Base-by-base conservation (phyloP, 2,329 filamentous ascomycete genomes). In the Endocalyx cinctus region DNA sequence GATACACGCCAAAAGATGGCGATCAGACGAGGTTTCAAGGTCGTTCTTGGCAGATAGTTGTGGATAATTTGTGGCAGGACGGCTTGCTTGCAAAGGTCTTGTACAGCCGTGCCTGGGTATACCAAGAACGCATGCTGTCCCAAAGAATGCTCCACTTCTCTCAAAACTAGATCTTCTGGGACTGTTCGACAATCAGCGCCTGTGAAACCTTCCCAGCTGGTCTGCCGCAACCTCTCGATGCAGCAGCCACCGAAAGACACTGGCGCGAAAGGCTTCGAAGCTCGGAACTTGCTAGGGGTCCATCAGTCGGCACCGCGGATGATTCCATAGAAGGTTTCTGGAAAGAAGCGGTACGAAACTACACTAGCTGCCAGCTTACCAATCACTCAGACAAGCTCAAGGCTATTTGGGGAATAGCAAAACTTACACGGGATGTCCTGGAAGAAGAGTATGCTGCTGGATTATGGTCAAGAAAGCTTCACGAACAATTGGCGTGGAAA, bases 181-280 rank as follows among this genome's bases (percentile, higher is more conserved):
- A 27, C 11, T 27, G 26, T 27, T 27, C 26, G 15, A 27, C 26
- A 16, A 27, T 27, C 10, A 27, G 26, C 12, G 26, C 26, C 6
- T 27, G 26, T n/a, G 26, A 27, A 16, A 16, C 17, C 6, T 27
- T 27, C 26, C 26, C 26, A 10, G n/a, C 26, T 16, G 26, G 26
- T 27, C 26, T 27, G 17, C 26, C 26, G 12, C 26, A 27, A 10
- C 26, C 26, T 27, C 26, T 27, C 13, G 26, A 27, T 27, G 17
- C 26, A 6, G 26, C 14, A 27, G 26, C 26, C 10, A 27, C 26
- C 26, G 26, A 27, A 16, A 14, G 26, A 10, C 26, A 27, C 11
- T 27, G 26, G 26, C 26, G 26, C 5, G 26, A 27, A 27, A 27
- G 26, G 17, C 26, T 27, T 27, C 26, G 26, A 27, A 16, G 26